phyloP scores from a whole-genome alignment of 2,329 filamentous ascomycete species.

The Orbilia oligospora region DNA sequence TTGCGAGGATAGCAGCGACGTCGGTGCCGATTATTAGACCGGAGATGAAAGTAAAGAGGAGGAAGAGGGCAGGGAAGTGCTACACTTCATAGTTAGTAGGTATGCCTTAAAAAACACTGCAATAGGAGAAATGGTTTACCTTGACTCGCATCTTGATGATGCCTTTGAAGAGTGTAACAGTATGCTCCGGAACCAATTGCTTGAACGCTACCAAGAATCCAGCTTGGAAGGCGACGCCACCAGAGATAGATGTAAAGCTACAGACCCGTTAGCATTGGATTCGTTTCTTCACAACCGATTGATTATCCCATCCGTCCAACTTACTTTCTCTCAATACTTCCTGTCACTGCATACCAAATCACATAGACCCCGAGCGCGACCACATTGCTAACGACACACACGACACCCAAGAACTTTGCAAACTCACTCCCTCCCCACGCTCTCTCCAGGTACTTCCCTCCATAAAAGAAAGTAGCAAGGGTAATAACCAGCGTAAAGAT shows the following conservation, averaged over 20 bases:
- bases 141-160: constrained; percentile 89
- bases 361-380: constrained; percentile 62
- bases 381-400: constrained; percentile 78
- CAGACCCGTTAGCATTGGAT: constrained; percentile 2
- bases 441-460: constrained; percentile 92
- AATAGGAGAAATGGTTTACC: constrained; percentile 62
- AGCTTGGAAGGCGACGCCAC: constrained; percentile 89
- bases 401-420: constrained; percentile 86
- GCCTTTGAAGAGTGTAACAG: constrained; percentile 91
- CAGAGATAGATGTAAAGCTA: constrained; percentile 85
- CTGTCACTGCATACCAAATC: constrained; percentile 47
- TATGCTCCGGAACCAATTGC: constrained; percentile 96
- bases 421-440: constrained; percentile 95
- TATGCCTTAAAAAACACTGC: not conserved
- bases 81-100: constrained; percentile 66
- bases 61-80: constrained; percentile 82
- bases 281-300: not conserved
- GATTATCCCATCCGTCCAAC: constrained; percentile 7
- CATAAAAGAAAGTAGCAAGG: constrained; percentile 85
- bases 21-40: constrained; percentile 77
- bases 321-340: constrained; percentile 44
- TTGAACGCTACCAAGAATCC: constrained; percentile 97
- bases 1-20: constrained; percentile 82
- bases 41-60: constrained; percentile 78
- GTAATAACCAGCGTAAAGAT: constrained; percentile 86